phyloP scores from a whole-genome alignment of 345 rosid species.

The Rhodomyrtus tomentosa region DNA sequence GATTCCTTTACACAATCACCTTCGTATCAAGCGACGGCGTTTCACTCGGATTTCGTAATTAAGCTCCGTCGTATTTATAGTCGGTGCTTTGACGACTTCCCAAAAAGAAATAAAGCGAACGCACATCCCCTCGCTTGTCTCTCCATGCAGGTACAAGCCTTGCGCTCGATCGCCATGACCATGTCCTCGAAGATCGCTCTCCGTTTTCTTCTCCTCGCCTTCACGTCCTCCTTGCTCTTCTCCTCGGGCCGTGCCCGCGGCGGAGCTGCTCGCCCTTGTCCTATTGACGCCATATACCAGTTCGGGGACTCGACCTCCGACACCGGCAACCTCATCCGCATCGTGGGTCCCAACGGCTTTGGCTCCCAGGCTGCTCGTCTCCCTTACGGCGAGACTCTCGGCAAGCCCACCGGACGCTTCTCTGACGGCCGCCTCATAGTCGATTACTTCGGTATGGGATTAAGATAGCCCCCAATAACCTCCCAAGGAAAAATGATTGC shows the following conservation, averaged over 20 bases:
- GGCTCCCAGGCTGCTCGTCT: neutral
- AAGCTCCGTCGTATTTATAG: no score
- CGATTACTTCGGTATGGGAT: neutral
- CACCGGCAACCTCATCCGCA: slow-evolving; percentile 3
- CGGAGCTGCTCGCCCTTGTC: neutral
- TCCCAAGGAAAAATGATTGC: neutral
- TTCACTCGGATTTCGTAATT: no score
- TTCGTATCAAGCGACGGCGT: neutral
- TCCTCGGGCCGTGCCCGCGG: neutral
- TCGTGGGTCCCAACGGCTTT: neutral
- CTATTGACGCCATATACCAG: neutral
- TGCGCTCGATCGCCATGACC: neutral
- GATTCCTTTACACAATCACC: neutral
- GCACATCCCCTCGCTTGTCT: neutral
- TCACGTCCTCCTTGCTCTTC: neutral
- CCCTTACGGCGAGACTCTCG: slow-evolving; percentile 4
- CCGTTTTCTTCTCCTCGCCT: neutral
- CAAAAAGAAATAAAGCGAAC: neutral
- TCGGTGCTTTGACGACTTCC: neutral
- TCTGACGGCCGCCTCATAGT: slow-evolving; percentile 4
- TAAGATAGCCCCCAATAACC: neutral
- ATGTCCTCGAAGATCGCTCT: neutral
- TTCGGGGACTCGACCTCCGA: slow-evolving; percentile 5
- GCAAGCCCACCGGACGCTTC: slow-evolving; percentile 2
- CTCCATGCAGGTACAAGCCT: neutral